phyloP scores from a whole-genome alignment of 192 early-diverging fungal genomes.

The Linnemannia zychae region DNA sequence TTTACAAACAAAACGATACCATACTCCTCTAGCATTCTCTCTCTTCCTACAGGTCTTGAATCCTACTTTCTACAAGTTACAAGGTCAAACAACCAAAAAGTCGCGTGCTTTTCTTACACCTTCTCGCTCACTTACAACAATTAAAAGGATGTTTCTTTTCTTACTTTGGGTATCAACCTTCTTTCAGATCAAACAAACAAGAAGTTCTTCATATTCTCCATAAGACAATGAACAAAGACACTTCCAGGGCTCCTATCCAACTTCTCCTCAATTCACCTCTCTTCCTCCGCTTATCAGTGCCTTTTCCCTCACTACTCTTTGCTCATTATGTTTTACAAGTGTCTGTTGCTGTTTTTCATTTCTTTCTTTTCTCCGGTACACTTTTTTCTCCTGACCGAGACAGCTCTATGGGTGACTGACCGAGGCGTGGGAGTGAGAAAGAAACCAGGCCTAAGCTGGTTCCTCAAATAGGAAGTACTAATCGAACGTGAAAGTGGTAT shows the following conservation, averaged over 20 bases:
- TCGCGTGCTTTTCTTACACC: not conserved
- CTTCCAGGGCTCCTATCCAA: not conserved
- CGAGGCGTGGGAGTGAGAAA: not conserved
- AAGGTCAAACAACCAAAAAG: not conserved
- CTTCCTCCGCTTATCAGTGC: not conserved
- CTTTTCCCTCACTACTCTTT: not conserved
- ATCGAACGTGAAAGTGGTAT: no score
- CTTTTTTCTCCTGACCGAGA: not conserved
- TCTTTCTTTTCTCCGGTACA: not conserved
- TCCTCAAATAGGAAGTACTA: no score
- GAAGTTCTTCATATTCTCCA: not conserved
- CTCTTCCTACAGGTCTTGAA: not conserved
- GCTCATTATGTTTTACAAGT: not conserved
- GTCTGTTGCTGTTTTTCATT: not conserved
- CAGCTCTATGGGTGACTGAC: not conserved
- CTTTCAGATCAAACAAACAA: not conserved
- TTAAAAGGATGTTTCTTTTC: not conserved
- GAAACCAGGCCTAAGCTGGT: no score
- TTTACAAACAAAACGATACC: not conserved
- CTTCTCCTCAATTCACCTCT: not conserved
- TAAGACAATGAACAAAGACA: no score
- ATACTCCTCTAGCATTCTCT: not conserved
- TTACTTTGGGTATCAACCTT: not conserved
- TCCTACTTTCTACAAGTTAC: not conserved
- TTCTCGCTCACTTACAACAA: not conserved